Percentiles rank a stretch among this genome's conserved stretches.
Evolutionary conservation across 352 stramenopile genomes (phyloP).

Genomic region (Pythium coloratum): DNA sequence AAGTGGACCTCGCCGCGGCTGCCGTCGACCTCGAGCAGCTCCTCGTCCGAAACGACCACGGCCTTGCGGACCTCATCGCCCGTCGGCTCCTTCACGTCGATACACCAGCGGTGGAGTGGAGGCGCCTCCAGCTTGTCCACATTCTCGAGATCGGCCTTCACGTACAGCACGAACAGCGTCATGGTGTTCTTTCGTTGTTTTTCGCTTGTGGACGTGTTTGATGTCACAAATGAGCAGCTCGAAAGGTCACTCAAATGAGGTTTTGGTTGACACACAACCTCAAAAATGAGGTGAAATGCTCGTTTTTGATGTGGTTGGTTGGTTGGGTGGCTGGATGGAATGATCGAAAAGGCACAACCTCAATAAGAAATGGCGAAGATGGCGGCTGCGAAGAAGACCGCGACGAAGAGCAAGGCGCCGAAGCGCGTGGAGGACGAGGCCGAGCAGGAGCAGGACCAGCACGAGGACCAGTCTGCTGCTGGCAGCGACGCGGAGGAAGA

Average conservation of each 20-base stretch:
- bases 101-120: conserved; percentile 72
- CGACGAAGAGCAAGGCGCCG: conserved; percentile 17
- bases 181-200: conserved; percentile 33
- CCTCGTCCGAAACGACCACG: conserved; percentile 83
- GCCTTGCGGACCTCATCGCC: conserved; percentile 74
- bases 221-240: conserved; percentile 15
- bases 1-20: conserved; percentile 80
- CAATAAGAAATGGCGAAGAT: conserved; percentile 23
- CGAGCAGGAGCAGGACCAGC: conserved; percentile 14
- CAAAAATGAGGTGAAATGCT: conserved; percentile 18
- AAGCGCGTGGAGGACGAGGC: conserved; percentile 4
- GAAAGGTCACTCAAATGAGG: conserved; percentile 13
- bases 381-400: conserved; percentile 7
- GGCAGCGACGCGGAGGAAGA: conserved; percentile 12
- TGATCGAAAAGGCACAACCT: conserved; percentile 30
- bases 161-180: conserved; percentile 85
- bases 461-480: conserved; percentile 10
- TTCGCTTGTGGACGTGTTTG: background rate
- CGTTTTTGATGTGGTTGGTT: conserved; percentile 28
- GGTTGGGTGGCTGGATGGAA: conserved; percentile 24
- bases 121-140: conserved; percentile 72
- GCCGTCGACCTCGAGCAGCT: conserved; percentile 69
- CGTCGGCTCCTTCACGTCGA: conserved; percentile 82
- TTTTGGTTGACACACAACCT: conserved; percentile 12
- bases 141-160: conserved; percentile 89